Conservation (phyloP, 208 protist species). For the Jaenimonas drosophilae region DNA sequence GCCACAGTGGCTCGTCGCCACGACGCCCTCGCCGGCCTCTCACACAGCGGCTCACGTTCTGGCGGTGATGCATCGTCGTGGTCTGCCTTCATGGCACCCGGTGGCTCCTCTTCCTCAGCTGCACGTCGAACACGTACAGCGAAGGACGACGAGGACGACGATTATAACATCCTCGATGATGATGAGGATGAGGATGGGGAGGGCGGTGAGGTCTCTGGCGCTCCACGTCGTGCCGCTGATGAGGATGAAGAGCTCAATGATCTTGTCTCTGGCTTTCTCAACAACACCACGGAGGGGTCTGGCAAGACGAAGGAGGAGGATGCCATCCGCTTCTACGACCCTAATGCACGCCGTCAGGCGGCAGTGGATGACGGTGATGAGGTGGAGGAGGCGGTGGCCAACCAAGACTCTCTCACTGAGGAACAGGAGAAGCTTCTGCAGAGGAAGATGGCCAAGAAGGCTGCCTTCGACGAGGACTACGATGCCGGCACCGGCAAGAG, state of each 20-base stretch:
- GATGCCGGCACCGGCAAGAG: slow-evolving; percentile 57
- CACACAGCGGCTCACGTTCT: slow-evolving; percentile 1
- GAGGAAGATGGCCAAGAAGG: slow-evolving; percentile 90
- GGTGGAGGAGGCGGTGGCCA: slow-evolving; percentile 23
- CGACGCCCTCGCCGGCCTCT: slow-evolving; percentile 21
- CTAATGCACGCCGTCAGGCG: slow-evolving; percentile 6
- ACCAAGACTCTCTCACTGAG: slow-evolving; percentile 39
- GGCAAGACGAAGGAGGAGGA: slow-evolving; percentile 18
- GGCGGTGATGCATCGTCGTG: neutral
- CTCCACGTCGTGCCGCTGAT: too few relatives aligned
- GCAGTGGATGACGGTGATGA: slow-evolving; percentile 25
- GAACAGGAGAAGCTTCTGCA: slow-evolving; percentile 72
- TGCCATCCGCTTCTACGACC: slow-evolving; percentile 46
- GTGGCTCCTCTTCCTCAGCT: too few relatives aligned
- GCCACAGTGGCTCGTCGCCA: slow-evolving; percentile 13
- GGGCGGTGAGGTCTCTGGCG: slow-evolving; percentile 14
- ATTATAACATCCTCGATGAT: slow-evolving; percentile 66
- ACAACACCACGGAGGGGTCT: slow-evolving; percentile 4
- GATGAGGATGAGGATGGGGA: slow-evolving; percentile 16
- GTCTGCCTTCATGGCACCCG: too few relatives aligned
- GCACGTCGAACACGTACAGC: slow-evolving; percentile 5
- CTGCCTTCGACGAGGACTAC: slow-evolving; percentile 78
- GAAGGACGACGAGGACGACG: slow-evolving; percentile 13
- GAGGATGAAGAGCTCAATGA: slow-evolving; percentile 18
- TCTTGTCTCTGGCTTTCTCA: slow-evolving; percentile 18